Evolutionary conservation across 2,329 filamentous ascomycete species (phyloP).

Genomic region (Xylaria sp.): DNA sequence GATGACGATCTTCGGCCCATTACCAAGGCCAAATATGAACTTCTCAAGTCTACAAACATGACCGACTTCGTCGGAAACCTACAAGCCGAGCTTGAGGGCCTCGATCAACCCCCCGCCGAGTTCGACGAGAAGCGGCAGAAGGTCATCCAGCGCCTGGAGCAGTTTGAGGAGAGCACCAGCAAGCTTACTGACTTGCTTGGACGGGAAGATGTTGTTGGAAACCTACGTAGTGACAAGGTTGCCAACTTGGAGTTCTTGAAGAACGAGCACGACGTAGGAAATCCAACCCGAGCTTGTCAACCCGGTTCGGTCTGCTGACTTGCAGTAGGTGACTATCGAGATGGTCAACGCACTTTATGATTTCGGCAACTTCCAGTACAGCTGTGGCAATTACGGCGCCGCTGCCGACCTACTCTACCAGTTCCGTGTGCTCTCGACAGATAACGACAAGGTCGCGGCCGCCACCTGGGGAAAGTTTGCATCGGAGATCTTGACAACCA

Average conservation of each 20-base stretch:
- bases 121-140: conserved; percentile 90
- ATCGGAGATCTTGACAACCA: conserved; percentile 91
- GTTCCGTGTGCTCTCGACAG: conserved; percentile 96
- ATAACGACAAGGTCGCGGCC: conserved; percentile 95
- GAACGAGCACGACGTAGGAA: conserved; percentile 87
- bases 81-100: conserved; percentile 87
- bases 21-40: conserved; percentile 87
- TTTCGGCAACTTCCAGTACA: conserved; percentile 97
- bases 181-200: conserved; percentile 89
- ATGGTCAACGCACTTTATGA: conserved; percentile 98
- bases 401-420: conserved; percentile 95
- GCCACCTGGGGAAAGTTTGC: conserved; percentile 99
- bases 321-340: conserved; percentile 78
- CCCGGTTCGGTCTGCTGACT: conserved; percentile 25
- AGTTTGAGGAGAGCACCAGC: conserved; percentile 85
- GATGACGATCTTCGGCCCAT: conserved; percentile 72
- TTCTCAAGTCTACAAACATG: conserved; percentile 98
- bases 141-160: conserved; percentile 83
- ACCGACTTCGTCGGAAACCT: conserved; percentile 95
- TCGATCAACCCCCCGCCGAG: conserved; percentile 81
- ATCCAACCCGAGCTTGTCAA: neutral
- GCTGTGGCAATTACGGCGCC: conserved; percentile 90
- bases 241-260: conserved; percentile 98
- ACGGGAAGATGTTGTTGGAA: conserved; percentile 88
- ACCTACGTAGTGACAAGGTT: conserved; percentile 94